Evolutionary conservation across 306 rosid genomes (phyloP).

Genomic region (Neltuma alba): DNA sequence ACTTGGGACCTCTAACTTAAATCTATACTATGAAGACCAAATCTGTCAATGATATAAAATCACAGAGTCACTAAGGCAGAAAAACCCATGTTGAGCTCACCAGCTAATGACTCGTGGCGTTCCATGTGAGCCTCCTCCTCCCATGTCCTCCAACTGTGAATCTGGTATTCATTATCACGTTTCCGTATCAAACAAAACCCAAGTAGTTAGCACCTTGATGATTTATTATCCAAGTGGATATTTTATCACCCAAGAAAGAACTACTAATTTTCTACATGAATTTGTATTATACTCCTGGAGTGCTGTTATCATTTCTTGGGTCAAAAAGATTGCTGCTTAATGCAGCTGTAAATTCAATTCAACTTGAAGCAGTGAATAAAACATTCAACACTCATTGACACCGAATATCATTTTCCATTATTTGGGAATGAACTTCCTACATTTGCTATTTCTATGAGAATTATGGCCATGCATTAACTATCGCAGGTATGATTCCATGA

Average conservation of each 20-base stretch:
- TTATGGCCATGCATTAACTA: no score
- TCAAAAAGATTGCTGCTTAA: not conserved
- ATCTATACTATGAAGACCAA: no score
- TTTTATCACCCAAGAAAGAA: not conserved
- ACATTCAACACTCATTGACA: not conserved
- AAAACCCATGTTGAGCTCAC: slow-evolving; percentile 45
- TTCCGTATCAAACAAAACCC: not conserved
- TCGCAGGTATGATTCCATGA: no score
- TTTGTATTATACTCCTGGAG: not conserved
- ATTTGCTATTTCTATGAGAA: no score
- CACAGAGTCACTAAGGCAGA: not conserved
- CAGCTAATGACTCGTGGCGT: slow-evolving; percentile 42
- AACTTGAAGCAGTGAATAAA: not conserved
- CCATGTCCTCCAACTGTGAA: slow-evolving; percentile 79
- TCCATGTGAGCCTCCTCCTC: slow-evolving; percentile 72
- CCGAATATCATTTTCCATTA: not conserved
- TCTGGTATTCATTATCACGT: slow-evolving; percentile 44
- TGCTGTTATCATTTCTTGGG: not conserved
- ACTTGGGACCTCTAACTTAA: no score
- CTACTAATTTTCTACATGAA: not conserved
- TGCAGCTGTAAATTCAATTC: not conserved
- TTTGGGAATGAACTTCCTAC: no score
- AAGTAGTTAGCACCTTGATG: slow-evolving; percentile 5
- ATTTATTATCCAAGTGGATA: not conserved
- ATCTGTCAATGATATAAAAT: no score